These are phyloP conservation scores for Phytopythium cucurbitacearum DNA, from an alignment of 352 stramenopile species.

Conservation along the genomic window DNA sequence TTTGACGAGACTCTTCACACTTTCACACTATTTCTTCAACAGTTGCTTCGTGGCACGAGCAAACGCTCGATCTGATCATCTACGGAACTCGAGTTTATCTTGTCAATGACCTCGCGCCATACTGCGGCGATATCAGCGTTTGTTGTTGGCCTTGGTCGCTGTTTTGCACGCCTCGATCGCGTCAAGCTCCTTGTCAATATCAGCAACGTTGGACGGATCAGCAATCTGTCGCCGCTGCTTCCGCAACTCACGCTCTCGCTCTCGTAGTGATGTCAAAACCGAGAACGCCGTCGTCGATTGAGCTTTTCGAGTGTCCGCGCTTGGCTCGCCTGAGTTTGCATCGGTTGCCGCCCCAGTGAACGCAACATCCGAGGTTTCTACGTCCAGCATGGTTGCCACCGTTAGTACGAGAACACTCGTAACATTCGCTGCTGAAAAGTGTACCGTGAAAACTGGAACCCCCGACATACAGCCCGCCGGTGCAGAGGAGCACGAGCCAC, in stretches of 20 bases:
- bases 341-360: not conserved
- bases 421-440: not conserved
- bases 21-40: too few relatives aligned
- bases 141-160: constrained; percentile 55
- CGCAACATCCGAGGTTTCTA: constrained; percentile 52
- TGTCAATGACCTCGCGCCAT: too few relatives aligned
- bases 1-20: not conserved
- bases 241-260: constrained; percentile 49
- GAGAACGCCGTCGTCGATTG: constrained; percentile 35
- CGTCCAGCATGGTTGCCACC: too few relatives aligned
- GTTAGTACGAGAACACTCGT: too few relatives aligned
- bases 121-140: constrained; percentile 9
- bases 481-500: constrained; percentile 81
- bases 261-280: constrained; percentile 44
- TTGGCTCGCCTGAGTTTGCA: constrained; percentile 7
- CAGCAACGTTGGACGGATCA: constrained; percentile 16
- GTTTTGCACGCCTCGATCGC: constrained; percentile 52
- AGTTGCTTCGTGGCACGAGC: too few relatives aligned
- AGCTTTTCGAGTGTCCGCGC: constrained; percentile 8
- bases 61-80: too few relatives aligned
- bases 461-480: constrained; percentile 65
- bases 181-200: constrained; percentile 48
- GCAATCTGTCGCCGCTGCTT: constrained; percentile 25
- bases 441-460: constrained; percentile 54
- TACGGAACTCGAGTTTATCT: too few relatives aligned